These are phyloP conservation scores for Beauveria varroae DNA, from an alignment of 2,329 filamentous ascomycete genomes.

Conservation along the genomic window DNA sequence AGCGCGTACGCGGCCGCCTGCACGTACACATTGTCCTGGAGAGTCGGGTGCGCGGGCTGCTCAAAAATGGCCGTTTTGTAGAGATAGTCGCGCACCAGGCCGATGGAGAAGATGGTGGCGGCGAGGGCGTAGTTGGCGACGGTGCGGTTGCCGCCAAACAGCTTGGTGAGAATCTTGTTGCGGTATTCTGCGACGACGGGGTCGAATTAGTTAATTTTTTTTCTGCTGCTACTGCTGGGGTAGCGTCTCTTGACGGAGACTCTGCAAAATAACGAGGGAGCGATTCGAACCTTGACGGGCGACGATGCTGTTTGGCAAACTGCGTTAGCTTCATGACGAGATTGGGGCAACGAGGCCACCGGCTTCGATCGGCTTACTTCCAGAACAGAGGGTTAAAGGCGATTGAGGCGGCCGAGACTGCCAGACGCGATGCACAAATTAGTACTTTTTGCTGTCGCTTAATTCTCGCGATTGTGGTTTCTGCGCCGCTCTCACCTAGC, in stretches of 20 bases:
- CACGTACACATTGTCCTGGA: conserved; percentile 48
- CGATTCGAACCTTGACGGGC: conserved; percentile 63
- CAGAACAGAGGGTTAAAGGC: conserved; percentile 98
- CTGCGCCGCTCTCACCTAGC: conserved; percentile 41
- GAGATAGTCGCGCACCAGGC: conserved; percentile 78
- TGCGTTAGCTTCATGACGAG: conserved; percentile 18
- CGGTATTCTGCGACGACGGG: conserved; percentile 63
- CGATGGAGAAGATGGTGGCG: conserved; percentile 81
- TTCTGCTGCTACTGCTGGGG: too few relatives aligned
- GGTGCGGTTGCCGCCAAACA: conserved; percentile 71
- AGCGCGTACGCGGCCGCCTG: conserved; percentile 63
- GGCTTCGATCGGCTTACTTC: conserved; percentile 63
- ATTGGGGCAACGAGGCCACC: conserved; percentile 1
- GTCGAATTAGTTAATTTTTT: conserved; percentile 13
- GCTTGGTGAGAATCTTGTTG: conserved; percentile 79
- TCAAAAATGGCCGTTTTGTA: conserved; percentile 77
- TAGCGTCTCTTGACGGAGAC: not conserved
- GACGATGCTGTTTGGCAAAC: conserved; percentile 53
- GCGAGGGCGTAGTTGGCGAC: conserved; percentile 86
- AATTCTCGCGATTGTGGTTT: not conserved
- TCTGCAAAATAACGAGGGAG: not conserved
- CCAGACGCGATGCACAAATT: conserved; percentile 14
- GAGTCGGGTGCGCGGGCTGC: conserved; percentile 66
- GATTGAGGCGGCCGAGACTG: conserved; percentile 76
- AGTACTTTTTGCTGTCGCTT: conserved; percentile 10